Evolutionary conservation across 257 asterid genomes (phyloP).

Genomic region (Phtheirospermum japonicum): DNA sequence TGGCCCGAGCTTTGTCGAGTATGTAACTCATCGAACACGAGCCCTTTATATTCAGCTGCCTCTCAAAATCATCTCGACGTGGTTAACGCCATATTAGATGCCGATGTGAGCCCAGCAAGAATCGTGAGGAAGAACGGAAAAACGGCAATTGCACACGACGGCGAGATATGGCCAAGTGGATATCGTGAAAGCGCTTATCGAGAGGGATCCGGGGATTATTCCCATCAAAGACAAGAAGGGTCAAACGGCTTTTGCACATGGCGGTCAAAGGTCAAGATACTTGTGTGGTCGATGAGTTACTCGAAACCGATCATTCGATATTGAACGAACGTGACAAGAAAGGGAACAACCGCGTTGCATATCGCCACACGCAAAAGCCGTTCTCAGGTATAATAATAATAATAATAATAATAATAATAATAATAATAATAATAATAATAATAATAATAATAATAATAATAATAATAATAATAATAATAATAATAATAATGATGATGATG

Average conservation of each 20-base stretch:
- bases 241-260: conserved; percentile 98
- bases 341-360: conserved; percentile 91
- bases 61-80: conserved; percentile 68
- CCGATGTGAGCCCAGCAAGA: conserved; percentile 54
- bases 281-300: conserved; percentile 67
- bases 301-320: conserved; percentile 72
- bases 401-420: too few species aligned
- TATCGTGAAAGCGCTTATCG: conserved; percentile 69
- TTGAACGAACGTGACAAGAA: conserved; percentile 85
- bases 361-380: conserved; percentile 91
- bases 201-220: conserved; percentile 70
- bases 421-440: too few species aligned
- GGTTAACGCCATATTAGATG: conserved; percentile 83
- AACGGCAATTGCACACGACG: conserved; percentile 86
- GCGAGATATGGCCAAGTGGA: conserved; percentile 74
- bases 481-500: too few species aligned
- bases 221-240: conserved; percentile 89
- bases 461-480: too few species aligned
- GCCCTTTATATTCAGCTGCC: conserved; percentile 94
- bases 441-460: too few species aligned
- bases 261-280: conserved; percentile 94
- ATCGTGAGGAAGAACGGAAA: conserved; percentile 92
- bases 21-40: conserved; percentile 85
- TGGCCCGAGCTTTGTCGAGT: conserved; percentile 97
- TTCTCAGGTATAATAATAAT: conserved; percentile 84